These are phyloP conservation scores for Hypoxylon sp. DNA, from an alignment of 2,329 filamentous ascomycete genomes.

Conservation along the genomic window DNA sequence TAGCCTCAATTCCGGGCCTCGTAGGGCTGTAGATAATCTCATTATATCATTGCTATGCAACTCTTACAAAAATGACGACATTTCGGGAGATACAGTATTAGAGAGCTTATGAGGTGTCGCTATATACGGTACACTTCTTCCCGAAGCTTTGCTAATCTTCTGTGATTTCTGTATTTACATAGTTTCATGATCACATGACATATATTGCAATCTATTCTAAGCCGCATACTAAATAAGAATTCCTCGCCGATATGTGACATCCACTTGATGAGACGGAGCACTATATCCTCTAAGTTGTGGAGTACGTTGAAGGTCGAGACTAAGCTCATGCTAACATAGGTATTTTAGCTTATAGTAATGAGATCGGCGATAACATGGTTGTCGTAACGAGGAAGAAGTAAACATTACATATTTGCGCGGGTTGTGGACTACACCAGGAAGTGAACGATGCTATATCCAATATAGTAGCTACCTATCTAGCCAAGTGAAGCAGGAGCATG, in stretches of 20 bases:
- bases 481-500: conserved; percentile 25
- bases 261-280: neutral
- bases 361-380: neutral
- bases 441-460: conserved; percentile 2
- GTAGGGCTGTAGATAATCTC: conserved; percentile 18
- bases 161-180: neutral
- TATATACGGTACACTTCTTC: neutral
- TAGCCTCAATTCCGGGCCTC: conserved; percentile 11
- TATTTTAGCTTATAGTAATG: neutral
- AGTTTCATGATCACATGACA: neutral
- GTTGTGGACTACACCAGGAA: neutral
- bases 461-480: conserved; percentile 19
- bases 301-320: neutral
- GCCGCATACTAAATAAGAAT: neutral
- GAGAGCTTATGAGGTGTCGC: neutral
- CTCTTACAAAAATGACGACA: conserved; percentile 14
- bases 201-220: neutral
- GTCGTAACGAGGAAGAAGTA: neutral
- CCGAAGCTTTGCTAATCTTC: neutral
- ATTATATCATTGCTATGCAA: conserved; percentile 14
- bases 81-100: neutral
- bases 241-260: neutral
- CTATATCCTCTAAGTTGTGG: neutral
- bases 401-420: neutral
- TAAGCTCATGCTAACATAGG: neutral